Evolutionary conservation across 2,329 filamentous ascomycete genomes (phyloP), one percentile per base, ranked within the genome.

Genomic region (Exophiala alcalophila): DNA sequence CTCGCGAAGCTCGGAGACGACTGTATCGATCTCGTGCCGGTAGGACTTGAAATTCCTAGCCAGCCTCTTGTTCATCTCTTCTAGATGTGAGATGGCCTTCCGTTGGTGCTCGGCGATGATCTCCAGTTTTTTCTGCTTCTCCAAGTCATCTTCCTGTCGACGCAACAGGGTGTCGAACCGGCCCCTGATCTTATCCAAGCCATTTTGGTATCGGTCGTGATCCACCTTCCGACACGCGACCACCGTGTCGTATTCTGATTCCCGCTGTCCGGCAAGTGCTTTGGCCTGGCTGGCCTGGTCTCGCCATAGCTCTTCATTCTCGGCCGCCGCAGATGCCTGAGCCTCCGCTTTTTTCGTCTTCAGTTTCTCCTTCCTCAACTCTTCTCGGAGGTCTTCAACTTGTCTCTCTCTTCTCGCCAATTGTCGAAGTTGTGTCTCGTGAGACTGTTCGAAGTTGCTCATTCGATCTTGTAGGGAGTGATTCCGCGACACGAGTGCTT

Each of bases 381-480:
- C 50, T 52, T 60, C 55, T 47, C 60, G 52, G 50, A 73, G 46
- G 27, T 72, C 69, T 40, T 72, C 67, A 6, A 73, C 65, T 49
- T 71, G 71, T 27, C 67, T 61, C 47, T 73, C 70, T 49, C 69
- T 71, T 31, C 68, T 64, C 11, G 64, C 58, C 26, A 73, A 63
- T n/a, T 69, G 67, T 20, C 62, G 64, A 10, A 68, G 59, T 47
- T 69, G 70, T 20, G 67, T 65, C 44, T 73, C 70, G 50, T 72
- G 65, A 37, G 65, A 67, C 56, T 66, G 68, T 46, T 69, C 66
- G 16, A 66, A 64, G 37, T 69, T 71, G 26, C 64, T 65, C 27
- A 70, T 61, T 4, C 67, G 66, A 37, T 71, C 69, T 31, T 62
- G 62, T 51, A 70, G 64, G 36, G 69, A 70, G 39, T 68, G 61